These are phyloP conservation scores for Gracilaria vermiculophylla DNA, from an alignment of 23 red algal species.

Conservation along the genomic window DNA sequence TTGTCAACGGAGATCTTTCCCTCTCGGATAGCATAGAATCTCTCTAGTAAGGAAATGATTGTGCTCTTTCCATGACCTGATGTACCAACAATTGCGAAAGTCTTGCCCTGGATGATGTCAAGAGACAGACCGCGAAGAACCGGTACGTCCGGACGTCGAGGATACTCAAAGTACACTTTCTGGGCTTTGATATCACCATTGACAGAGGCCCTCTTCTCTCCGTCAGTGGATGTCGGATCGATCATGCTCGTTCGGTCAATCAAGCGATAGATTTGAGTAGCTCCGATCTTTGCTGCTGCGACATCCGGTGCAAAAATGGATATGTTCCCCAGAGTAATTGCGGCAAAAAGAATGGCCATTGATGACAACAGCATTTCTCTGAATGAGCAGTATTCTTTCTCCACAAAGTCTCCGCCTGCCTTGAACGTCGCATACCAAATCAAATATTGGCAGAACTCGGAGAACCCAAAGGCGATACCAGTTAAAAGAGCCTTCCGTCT, in stretches of 20 bases:
- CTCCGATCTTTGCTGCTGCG: constrained; percentile 62
- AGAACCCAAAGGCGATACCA: constrained; percentile 71
- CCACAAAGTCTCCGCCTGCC: constrained; percentile 52
- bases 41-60: constrained; percentile 63
- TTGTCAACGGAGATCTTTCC: constrained; percentile 71
- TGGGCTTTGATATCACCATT: constrained; percentile 57
- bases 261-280: constrained; percentile 71
- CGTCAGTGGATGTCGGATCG: constrained; percentile 36
- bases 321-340: constrained; percentile 69
- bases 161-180: constrained; percentile 86
- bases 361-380: constrained; percentile 50
- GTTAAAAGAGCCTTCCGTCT: constrained; percentile 42
- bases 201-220: constrained; percentile 11
- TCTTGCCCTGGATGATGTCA: constrained; percentile 65
- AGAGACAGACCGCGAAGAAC: constrained; percentile 76
- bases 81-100: constrained; percentile 88
- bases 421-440: constrained; percentile 55
- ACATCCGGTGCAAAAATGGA: constrained; percentile 80
- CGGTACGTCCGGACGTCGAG: constrained; percentile 71
- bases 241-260: constrained; percentile 65
- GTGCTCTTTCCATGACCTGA: constrained; percentile 91
- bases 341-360: constrained; percentile 72
- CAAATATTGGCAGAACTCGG: constrained; percentile 65
- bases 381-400: constrained; percentile 15
- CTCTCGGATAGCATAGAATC: constrained; percentile 78